Evolutionary conservation across 257 asterid genomes (phyloP), one percentile per base, ranked within the genome.

Genomic region (Primulina huaijiensis): DNA sequence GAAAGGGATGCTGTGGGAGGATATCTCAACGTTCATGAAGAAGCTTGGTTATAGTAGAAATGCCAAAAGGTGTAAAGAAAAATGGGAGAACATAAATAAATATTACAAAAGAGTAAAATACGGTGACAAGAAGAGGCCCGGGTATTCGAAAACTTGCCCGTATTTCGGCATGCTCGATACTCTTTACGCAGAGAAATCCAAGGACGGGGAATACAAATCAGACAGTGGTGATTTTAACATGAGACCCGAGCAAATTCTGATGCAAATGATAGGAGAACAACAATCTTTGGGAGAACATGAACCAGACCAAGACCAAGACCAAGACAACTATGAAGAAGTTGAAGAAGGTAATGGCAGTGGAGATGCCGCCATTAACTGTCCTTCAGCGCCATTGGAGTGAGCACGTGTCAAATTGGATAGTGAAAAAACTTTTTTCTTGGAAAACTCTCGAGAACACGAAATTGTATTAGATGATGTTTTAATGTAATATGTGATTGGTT

Each of bases 31-130:
- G 30, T 81, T 81, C 38, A 90, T 90, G 97, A 84, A 82, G 82
- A 82, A 82, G 78, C 72, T 82, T 71, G 97, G 97, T 50, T 88
- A 82, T 25, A 78, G 83, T 60, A 82, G 91, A 70, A 88, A 58
- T 74, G 87, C 92, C 11, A 90, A 88, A 84, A 84, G 95, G 82
- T 90, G 97, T 52, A 90, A 88, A 75, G 97, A 90, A 55, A 90
- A 90, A 78, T 90, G 97, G 97, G 97, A 90, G 80, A 90, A 90
- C 50, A 90, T 90, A 69, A 90, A 90, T 68, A 90, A 90, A 81
- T 90, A 90, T 68, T 90, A 83, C 81, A 88, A 78, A 77, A 82
- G 92, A 75, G 92, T 88, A 25, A 90, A 82, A 81, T 88, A 84
- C 23, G 80, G 91, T 82, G 78, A 86, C 63, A 88, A 81, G 78